Percentiles rank a stretch among this genome's conserved stretches.
phyloP scores from a whole-genome alignment of 176 grass and related monocot genomes.

The Secale cereale region DNA sequence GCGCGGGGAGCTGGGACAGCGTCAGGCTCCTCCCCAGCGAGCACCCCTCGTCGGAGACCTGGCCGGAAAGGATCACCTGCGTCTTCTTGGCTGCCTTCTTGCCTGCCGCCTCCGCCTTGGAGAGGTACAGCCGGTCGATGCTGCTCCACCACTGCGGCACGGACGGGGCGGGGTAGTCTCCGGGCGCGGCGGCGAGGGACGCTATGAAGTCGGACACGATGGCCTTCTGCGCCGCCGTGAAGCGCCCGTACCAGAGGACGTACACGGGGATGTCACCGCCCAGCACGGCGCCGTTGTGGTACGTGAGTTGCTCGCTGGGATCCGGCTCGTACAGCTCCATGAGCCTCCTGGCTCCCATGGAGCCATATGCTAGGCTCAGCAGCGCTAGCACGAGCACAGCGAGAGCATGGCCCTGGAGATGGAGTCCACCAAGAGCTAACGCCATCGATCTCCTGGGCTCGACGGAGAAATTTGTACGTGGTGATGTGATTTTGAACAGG shows the following conservation, averaged over 20 bases:
- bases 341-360: constrained; percentile 32
- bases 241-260: constrained; percentile 69
- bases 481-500: background rate
- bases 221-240: constrained; percentile 56
- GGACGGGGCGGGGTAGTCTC: constrained; percentile 3
- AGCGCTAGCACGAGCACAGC: constrained; percentile 7
- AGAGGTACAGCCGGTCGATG: constrained; percentile 23
- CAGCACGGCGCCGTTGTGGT: constrained; percentile 69
- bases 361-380: background rate
- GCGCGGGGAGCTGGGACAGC: constrained; percentile 32
- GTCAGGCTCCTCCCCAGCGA: constrained; percentile 43
- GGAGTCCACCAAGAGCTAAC: background rate
- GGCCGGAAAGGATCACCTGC: constrained; percentile 16
- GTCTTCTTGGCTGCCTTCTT: background rate
- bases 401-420: background rate
- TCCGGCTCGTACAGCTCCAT: constrained; percentile 37
- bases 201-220: constrained; percentile 63
- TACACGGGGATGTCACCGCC: constrained; percentile 37
- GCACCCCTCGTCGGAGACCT: constrained; percentile 36
- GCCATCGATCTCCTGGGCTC: background rate
- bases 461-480: background rate
- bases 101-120: background rate
- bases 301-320: constrained; percentile 26
- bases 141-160: constrained; percentile 55
- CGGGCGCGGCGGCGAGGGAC: constrained; percentile 28